phyloP scores from a whole-genome alignment of 192 early-diverging fungal genomes.

The Linnemannia elongata region DNA sequence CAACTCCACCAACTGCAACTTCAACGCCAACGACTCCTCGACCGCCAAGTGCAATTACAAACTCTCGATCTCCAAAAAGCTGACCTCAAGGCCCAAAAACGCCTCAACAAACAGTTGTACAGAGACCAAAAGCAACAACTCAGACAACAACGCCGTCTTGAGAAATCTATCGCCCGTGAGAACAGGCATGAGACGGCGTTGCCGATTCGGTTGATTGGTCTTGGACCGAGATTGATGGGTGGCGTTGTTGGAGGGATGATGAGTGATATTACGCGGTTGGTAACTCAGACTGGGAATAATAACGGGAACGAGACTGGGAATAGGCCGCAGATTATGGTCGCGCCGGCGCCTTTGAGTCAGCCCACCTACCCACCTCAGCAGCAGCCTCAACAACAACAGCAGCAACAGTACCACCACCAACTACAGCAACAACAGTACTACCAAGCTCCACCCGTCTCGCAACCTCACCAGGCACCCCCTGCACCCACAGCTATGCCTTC shows the following conservation, averaged over 20 bases:
- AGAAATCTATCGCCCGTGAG: neutral
- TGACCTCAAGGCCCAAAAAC: neutral
- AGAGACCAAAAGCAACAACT: conserved; percentile 10
- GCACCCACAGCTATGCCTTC: neutral
- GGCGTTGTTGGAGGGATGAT: conserved; percentile 4
- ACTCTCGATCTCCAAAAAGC: neutral
- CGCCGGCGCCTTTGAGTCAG: conserved; percentile 12
- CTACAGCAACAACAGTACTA: neutral
- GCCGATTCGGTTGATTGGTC: neutral
- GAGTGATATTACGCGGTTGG: neutral
- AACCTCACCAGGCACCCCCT: neutral
- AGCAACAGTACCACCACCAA: neutral
- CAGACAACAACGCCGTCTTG: neutral
- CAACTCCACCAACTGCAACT: too few relatives aligned
- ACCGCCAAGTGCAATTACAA: neutral
- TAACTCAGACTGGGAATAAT: neutral
- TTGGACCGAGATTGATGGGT: neutral
- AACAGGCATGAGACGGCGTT: neutral
- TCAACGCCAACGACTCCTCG: neutral
- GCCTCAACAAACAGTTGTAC: neutral
- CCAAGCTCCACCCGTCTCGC: neutral
- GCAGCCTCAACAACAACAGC: neutral
- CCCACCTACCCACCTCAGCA: neutral
- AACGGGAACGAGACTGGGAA: too few relatives aligned
- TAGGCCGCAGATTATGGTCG: neutral